Evolutionary conservation across 2,329 filamentous ascomycete genomes (phyloP), one percentile per base, ranked within the genome.

Genomic region (Ceratocystiopsis minuta): DNA sequence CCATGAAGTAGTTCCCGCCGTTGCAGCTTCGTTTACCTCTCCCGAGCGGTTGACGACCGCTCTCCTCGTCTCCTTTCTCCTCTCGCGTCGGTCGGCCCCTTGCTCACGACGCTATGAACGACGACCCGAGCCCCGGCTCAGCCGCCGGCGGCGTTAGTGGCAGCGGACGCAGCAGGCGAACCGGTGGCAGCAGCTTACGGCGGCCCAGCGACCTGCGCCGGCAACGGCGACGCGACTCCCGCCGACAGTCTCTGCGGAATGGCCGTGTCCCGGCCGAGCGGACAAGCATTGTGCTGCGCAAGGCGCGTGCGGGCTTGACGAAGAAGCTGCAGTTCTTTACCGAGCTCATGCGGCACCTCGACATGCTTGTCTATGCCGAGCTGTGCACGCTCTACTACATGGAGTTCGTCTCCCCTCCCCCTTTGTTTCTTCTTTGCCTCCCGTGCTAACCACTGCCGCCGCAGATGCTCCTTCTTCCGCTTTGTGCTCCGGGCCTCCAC

Each of bases 331-430:
- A 71, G 48, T 75, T 78, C 53, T 58, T 78, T 50, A 70, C 65
- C 35, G 67, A 75, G 49, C 61, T 80, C 46, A 68, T 76, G 50
- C 63, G 64, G 51, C 72, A 66, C 46, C 60, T 80, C 45, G 76
- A 81, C 59, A 67, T 70, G 51, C 53, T 79, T 37, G 68, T 78
- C 39, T 77, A 75, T 55, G 70, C 68, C 35, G 74, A 80, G 60
- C 61, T 80, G 43, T 76, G 72, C 52, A 65, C 69, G 36, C 51
- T 80, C 50, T 81, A 81, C 55, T 80, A 80, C 55, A 74, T 80
- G 69, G 77, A 81, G 76, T 80, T 63, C 43, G 68, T 55, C 7
- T 11, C 17, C 33, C 41, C 31, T 47, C 37, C 43, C 48, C 5
- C 2, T 17, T 32, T 31, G 17, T 24, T 31, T n/a, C n/a, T n/a